A percentile compares a stretch with the other conserved stretches of the same genome.
phyloP scores from a whole-genome alignment of 768 basidiomycete genomes.

The Agaricus blazei region DNA sequence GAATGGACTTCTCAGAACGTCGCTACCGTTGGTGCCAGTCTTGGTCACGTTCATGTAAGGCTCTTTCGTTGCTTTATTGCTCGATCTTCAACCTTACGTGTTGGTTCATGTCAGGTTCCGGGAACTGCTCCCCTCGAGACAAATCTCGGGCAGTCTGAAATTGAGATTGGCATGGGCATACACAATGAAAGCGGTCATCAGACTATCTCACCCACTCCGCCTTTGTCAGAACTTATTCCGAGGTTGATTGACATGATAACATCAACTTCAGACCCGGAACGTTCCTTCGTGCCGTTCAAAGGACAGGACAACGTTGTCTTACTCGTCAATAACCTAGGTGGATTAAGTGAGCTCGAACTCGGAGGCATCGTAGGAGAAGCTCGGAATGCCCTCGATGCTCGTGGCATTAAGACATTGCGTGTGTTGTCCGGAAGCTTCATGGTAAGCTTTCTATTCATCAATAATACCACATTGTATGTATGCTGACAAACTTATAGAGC shows the following conservation, averaged over 20 bases:
- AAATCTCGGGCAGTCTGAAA: slow-evolving; percentile 54
- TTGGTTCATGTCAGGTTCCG: slow-evolving; percentile 51
- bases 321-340: slow-evolving; percentile 86
- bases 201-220: slow-evolving; percentile 66
- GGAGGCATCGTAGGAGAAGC: slow-evolving; percentile 63
- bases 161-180: slow-evolving; percentile 89
- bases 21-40: slow-evolving; percentile 80
- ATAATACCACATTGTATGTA: background rate
- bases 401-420: slow-evolving; percentile 53
- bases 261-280: slow-evolving; percentile 69
- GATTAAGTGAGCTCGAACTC: slow-evolving; percentile 79
- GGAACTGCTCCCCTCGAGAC: slow-evolving; percentile 60
- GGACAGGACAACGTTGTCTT: slow-evolving; percentile 71
- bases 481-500: slow-evolving; percentile 41
- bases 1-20: slow-evolving; percentile 61
- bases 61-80: background rate
- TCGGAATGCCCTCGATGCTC: slow-evolving; percentile 45
- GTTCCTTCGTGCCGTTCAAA: slow-evolving; percentile 70
- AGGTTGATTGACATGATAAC: slow-evolving; percentile 66
- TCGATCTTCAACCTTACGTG: background rate
- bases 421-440: slow-evolving; percentile 82
- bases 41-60: slow-evolving; percentile 84
- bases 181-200: slow-evolving; percentile 84
- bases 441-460: slow-evolving; percentile 35
- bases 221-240: slow-evolving; percentile 64